Conservation (phyloP, 208 protist genomes). For the Phytomonas francai region DNA sequence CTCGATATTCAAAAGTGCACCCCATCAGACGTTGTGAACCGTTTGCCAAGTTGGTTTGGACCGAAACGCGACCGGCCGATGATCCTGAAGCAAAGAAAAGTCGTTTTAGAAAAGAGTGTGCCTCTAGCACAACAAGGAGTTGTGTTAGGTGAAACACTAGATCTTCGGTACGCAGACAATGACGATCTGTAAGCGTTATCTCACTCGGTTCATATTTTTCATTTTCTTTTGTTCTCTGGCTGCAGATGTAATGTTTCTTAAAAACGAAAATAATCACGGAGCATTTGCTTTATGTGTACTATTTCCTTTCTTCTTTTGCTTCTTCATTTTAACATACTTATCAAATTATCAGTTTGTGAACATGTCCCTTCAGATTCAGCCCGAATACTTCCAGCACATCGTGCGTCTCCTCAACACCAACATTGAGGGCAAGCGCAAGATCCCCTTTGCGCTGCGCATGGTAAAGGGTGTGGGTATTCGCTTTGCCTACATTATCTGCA, state of each 20-base stretch:
- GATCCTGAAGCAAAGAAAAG: slow-evolving; percentile 11
- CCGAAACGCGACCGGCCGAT: slow-evolving; percentile 8
- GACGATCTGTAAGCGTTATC: background rate
- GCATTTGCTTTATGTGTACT: slow-evolving; percentile 3
- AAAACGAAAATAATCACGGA: background rate
- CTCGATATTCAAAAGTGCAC: slow-evolving; percentile 18
- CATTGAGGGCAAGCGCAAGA: slow-evolving; percentile 97
- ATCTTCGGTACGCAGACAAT: background rate
- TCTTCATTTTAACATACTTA: slow-evolving; percentile 3
- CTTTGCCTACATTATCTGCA: slow-evolving; percentile 98
- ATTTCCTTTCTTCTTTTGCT: slow-evolving; percentile 2
- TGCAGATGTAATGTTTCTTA: background rate
- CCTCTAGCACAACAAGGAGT: slow-evolving; percentile 16
- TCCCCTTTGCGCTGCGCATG: slow-evolving; percentile 96
- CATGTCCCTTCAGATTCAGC: slow-evolving; percentile 42
- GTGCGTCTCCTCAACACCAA: slow-evolving; percentile 99
- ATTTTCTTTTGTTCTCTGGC: background rate
- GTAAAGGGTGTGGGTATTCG: slow-evolving; percentile 99
- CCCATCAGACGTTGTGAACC: slow-evolving; percentile 10
- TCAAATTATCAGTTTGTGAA: slow-evolving; percentile 8
- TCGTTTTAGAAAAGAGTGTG: slow-evolving; percentile 3
- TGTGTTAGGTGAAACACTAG: slow-evolving; percentile 5
- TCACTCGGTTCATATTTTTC: background rate
- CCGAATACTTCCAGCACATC: slow-evolving; percentile 98
- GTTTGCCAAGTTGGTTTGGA: slow-evolving; percentile 24